phyloP scores from a whole-genome alignment of 2,329 filamentous ascomycete genomes.

The Penicillium psychrosexuale region DNA sequence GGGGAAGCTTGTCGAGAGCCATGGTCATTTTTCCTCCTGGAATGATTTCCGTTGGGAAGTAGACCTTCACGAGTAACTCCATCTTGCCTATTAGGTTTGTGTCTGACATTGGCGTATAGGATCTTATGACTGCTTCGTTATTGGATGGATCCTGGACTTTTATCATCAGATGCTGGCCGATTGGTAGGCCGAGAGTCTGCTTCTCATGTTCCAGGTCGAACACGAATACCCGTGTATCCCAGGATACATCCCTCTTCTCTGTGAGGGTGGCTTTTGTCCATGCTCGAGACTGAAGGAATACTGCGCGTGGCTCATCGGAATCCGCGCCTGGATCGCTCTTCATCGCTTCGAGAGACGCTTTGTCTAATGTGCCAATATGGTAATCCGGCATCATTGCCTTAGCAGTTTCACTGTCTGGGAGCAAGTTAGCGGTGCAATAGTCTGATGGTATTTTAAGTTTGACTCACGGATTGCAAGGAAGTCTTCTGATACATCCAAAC shows the following conservation, averaged over 20 bases:
- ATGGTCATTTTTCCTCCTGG: constrained; percentile 78
- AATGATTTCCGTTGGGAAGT: constrained; percentile 57
- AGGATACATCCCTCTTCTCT: constrained; percentile 67
- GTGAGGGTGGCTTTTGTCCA: constrained; percentile 73
- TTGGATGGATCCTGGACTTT: constrained; percentile 69
- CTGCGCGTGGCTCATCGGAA: constrained; percentile 48
- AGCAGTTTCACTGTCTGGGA: constrained; percentile 81
- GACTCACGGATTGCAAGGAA: constrained; percentile 85
- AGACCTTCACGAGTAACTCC: constrained; percentile 79
- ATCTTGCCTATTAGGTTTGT: constrained; percentile 60
- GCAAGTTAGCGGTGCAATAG: constrained; percentile 24
- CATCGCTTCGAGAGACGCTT: constrained; percentile 56
- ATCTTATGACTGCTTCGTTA: constrained; percentile 70
- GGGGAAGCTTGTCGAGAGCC: constrained; percentile 68
- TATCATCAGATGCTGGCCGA: constrained; percentile 85
- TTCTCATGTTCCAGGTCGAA: constrained; percentile 70
- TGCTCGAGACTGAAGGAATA: constrained; percentile 67
- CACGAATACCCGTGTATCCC: constrained; percentile 76
- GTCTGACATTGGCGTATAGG: constrained; percentile 81
- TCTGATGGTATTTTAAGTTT: background rate
- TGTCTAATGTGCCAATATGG: constrained; percentile 75
- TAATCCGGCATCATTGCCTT: constrained; percentile 85
- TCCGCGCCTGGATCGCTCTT: constrained; percentile 45
- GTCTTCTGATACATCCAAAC: constrained; percentile 77
- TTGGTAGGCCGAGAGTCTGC: constrained; percentile 72